phyloP scores from a whole-genome alignment of 1,284 basidiomycete species.

The Tilletia horrida region DNA sequence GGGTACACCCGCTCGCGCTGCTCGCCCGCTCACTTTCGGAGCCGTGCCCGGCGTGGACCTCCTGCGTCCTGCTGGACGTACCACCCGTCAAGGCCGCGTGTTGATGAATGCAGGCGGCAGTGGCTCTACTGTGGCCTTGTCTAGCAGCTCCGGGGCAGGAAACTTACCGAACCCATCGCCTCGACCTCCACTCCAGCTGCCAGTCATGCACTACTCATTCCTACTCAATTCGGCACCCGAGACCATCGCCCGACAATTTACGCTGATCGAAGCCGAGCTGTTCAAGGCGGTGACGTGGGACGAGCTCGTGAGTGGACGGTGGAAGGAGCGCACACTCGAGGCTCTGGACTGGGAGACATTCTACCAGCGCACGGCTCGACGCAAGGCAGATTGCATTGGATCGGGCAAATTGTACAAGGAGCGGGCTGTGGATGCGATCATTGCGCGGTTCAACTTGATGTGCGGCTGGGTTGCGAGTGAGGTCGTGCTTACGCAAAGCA shows the following conservation, averaged over 20 bases:
- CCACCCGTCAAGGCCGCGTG: slow-evolving; percentile 12
- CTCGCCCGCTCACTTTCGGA: slow-evolving; percentile 11
- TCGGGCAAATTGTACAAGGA: slow-evolving; percentile 31
- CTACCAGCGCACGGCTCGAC: slow-evolving; percentile 69
- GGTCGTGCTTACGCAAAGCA: slow-evolving; percentile 58
- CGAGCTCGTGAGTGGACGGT: slow-evolving; percentile 65
- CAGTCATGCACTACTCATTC: slow-evolving; percentile 44
- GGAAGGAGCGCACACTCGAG: slow-evolving; percentile 58
- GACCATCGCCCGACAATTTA: slow-evolving; percentile 71
- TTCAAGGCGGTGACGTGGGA: slow-evolving; percentile 78
- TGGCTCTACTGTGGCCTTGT: not conserved
- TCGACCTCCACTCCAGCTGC: slow-evolving; percentile 21
- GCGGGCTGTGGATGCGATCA: slow-evolving; percentile 60
- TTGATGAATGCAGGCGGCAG: not conserved
- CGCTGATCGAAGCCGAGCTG: slow-evolving; percentile 81
- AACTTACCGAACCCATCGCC: not conserved
- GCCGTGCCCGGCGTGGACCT: slow-evolving; percentile 4
- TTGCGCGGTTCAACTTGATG: slow-evolving; percentile 82
- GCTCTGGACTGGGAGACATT: slow-evolving; percentile 79
- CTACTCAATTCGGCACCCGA: slow-evolving; percentile 58
- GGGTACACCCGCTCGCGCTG: not conserved
- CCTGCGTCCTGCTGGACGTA: not conserved
- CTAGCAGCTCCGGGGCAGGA: not conserved
- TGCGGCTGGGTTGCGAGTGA: slow-evolving; percentile 79
- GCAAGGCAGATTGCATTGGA: slow-evolving; percentile 65